Evolutionary conservation across 768 basidiomycete genomes (phyloP).

Genomic region (Termitomyces sp.): DNA sequence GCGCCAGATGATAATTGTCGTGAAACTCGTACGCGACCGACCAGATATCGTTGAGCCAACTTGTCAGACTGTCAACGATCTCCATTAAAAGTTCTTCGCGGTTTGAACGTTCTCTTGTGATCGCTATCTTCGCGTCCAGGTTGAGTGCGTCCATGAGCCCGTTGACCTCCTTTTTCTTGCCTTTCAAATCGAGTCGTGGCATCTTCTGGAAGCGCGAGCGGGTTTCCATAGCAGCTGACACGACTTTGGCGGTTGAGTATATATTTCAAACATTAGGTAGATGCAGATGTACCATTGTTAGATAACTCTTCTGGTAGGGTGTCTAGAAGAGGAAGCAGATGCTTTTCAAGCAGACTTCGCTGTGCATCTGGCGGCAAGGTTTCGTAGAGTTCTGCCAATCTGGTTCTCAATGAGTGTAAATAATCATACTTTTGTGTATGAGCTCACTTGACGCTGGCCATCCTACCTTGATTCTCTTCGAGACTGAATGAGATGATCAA

Average conservation of each 20-base stretch:
- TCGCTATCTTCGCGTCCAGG: slow-evolving; percentile 45
- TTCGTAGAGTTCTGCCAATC: slow-evolving; percentile 43
- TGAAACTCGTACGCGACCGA: slow-evolving; percentile 51
- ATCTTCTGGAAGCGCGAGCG: slow-evolving; percentile 30
- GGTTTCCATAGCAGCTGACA: slow-evolving; percentile 33
- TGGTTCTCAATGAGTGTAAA: slow-evolving; percentile 14
- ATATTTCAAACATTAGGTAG: background rate
- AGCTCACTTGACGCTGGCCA: background rate
- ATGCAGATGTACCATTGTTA: slow-evolving; percentile 24
- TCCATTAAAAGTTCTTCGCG: slow-evolving; percentile 52
- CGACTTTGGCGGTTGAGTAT: slow-evolving; percentile 15
- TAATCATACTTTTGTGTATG: too few relatives aligned
- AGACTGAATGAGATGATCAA: background rate
- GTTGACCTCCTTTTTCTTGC: slow-evolving; percentile 51
- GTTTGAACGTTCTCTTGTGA: slow-evolving; percentile 48
- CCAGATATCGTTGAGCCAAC: slow-evolving; percentile 68
- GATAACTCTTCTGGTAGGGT: slow-evolving; percentile 28
- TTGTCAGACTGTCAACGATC: slow-evolving; percentile 44
- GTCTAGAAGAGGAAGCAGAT: slow-evolving; percentile 45
- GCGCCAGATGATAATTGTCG: slow-evolving; percentile 44
- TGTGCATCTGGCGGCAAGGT: slow-evolving; percentile 50
- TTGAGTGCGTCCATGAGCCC: slow-evolving; percentile 45
- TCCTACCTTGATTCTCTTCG: background rate
- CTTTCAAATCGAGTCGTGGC: slow-evolving; percentile 45
- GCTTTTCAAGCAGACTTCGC: slow-evolving; percentile 39